Evolutionary conservation across 208 protist species (phyloP).

Genomic region (Sergeia podlipaevii): DNA sequence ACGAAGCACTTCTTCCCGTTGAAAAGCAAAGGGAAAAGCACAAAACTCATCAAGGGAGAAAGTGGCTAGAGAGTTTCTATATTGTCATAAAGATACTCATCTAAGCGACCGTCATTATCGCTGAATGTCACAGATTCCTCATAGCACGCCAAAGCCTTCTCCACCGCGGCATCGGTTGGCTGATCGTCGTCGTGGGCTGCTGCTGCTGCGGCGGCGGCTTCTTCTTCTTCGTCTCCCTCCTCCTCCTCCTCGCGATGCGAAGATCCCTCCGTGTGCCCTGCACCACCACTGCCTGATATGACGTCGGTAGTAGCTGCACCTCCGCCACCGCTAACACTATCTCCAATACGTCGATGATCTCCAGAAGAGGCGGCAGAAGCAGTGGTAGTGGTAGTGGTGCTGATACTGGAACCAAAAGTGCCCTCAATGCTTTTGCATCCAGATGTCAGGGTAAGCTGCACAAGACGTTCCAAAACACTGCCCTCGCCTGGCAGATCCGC

Average conservation of each 20-base stretch:
- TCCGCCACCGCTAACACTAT: too few relatives aligned
- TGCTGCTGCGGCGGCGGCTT: background rate
- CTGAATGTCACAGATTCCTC: conserved; percentile 67
- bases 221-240: conserved; percentile 1
- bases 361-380: background rate
- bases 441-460: conserved; percentile 5
- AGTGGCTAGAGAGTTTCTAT: conserved; percentile 25
- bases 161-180: conserved; percentile 20
- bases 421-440: background rate
- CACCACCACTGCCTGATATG: too few relatives aligned
- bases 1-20: background rate
- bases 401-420: too few relatives aligned
- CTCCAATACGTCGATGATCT: background rate
- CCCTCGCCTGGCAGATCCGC: conserved; percentile 18
- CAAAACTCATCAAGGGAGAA: too few relatives aligned
- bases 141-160: conserved; percentile 32
- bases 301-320: background rate
- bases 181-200: conserved; percentile 5
- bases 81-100: conserved; percentile 22
- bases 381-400: background rate
- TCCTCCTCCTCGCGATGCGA: background rate
- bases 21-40: conserved; percentile 9
- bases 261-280: too few relatives aligned
- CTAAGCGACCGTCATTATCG: conserved; percentile 22
- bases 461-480: conserved; percentile 27